phyloP scores from a whole-genome alignment of 2,329 filamentous ascomycete genomes.

The Fusarium sp. region DNA sequence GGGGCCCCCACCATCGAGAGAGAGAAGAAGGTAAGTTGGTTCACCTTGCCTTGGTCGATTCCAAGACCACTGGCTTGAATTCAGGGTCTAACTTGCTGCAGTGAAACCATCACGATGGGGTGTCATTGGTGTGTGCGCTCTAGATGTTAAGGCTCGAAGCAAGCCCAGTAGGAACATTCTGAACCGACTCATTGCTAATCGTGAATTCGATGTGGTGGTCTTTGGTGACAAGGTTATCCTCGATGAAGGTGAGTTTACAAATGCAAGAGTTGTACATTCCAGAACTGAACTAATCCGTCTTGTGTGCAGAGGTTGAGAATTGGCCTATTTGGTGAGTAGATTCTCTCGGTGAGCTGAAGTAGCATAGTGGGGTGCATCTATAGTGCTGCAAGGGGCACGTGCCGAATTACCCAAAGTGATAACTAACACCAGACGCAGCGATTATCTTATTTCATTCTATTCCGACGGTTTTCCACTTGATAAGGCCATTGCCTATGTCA shows the following conservation, averaged over 20 bases:
- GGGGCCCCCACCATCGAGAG: slow-evolving; percentile 66
- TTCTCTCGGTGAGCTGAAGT: slow-evolving; percentile 52
- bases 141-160: slow-evolving; percentile 95
- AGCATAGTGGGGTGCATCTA: slow-evolving; percentile 48
- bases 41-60: not conserved
- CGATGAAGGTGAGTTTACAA: slow-evolving; percentile 75
- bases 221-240: slow-evolving; percentile 99
- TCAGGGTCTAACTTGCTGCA: slow-evolving; percentile 49
- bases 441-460: slow-evolving; percentile 98
- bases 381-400: slow-evolving; percentile 44
- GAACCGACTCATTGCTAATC: slow-evolving; percentile 88
- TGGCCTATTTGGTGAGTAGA: slow-evolving; percentile 84
- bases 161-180: slow-evolving; percentile 97
- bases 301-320: slow-evolving; percentile 79
- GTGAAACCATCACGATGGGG: slow-evolving; percentile 71
- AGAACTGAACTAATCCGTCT: slow-evolving; percentile 28
- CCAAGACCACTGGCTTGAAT: not conserved
- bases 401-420: slow-evolving; percentile 38
- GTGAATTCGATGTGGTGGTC: slow-evolving; percentile 95
- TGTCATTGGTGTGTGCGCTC: slow-evolving; percentile 90
- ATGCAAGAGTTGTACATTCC: slow-evolving; percentile 2
- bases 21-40: slow-evolving; percentile 64
- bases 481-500: slow-evolving; percentile 96
- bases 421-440: slow-evolving; percentile 59
- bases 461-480: slow-evolving; percentile 97